These are phyloP conservation scores for Neocallimastix lanati DNA, from an alignment of 192 early-diverging fungal species.

Conservation along the genomic window DNA sequence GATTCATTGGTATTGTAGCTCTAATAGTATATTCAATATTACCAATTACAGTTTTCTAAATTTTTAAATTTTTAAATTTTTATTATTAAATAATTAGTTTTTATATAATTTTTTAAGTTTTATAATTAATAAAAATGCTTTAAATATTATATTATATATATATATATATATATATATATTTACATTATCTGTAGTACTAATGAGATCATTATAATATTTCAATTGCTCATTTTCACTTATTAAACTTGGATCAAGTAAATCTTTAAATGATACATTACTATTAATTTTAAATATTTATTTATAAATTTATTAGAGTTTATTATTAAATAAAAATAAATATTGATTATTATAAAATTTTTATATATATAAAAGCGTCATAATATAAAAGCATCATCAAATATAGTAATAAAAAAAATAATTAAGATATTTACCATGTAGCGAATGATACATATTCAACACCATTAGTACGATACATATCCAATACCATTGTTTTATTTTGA, in stretches of 20 bases:
- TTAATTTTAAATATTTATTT: too few species aligned
- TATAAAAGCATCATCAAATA: neutral
- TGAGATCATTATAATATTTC: slow-evolving; percentile 25
- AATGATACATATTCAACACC: slow-evolving; percentile 20
- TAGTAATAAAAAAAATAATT: neutral
- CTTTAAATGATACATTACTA: slow-evolving; percentile 19
- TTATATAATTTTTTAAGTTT: too few species aligned
- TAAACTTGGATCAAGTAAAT: slow-evolving; percentile 17
- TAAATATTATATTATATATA: too few species aligned
- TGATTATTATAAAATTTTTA: too few species aligned
- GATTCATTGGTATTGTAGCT: slow-evolving; percentile 23
- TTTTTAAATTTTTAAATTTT: too few species aligned
- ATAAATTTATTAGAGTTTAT: too few species aligned
- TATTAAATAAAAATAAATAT: too few species aligned
- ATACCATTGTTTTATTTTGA: slow-evolving; percentile 15
- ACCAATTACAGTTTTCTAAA: slow-evolving; percentile 20
- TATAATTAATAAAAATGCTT: too few species aligned
- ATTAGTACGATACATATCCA: slow-evolving; percentile 21
- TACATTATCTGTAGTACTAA: slow-evolving; percentile 20
- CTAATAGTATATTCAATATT: slow-evolving; percentile 25
- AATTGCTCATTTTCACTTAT: slow-evolving; percentile 9
- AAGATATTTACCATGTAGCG: slow-evolving; percentile 14
- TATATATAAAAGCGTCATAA: too few species aligned
- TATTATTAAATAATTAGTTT: too few species aligned
- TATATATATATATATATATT: neutral